Percentiles rank a stretch among this genome's conserved stretches.
phyloP scores from a whole-genome alignment of 768 basidiomycete genomes.

The Tricholoma furcatifolium region DNA sequence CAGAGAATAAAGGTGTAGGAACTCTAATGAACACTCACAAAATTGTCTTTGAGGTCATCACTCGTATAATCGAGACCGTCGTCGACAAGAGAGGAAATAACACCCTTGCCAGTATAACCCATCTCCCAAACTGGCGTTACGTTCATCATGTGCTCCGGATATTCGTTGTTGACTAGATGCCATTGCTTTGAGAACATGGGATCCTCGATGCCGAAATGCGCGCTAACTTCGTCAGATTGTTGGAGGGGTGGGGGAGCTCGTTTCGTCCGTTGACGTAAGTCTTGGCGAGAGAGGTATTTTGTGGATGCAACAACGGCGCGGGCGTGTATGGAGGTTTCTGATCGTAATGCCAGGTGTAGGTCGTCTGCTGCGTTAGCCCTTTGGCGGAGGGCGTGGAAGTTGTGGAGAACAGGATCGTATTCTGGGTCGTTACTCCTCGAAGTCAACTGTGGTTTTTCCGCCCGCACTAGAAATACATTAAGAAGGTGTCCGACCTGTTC shows the following conservation, averaged over 20 bases:
- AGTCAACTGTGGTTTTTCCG: constrained; percentile 36
- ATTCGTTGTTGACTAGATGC: constrained; percentile 54
- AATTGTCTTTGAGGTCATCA: constrained; percentile 86
- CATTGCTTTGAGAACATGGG: constrained; percentile 82
- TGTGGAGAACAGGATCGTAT: constrained; percentile 47
- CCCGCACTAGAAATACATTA: constrained; percentile 81
- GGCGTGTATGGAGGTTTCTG: constrained; percentile 36
- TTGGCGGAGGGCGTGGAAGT: constrained; percentile 42
- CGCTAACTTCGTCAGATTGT: constrained; percentile 23
- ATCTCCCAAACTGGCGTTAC: constrained; percentile 90
- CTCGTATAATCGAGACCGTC: constrained; percentile 92
- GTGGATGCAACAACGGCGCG: constrained; percentile 53
- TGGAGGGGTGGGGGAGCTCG: constrained; percentile 69
- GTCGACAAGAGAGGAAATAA: constrained; percentile 88
- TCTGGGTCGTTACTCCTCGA: constrained; percentile 29
- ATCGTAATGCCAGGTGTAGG: constrained; percentile 27
- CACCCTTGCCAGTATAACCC: constrained; percentile 84
- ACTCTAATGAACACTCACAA: constrained; percentile 55
- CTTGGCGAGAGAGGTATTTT: constrained; percentile 60
- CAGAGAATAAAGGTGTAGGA: not conserved
- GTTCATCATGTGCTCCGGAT: constrained; percentile 85
- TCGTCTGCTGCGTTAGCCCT: constrained; percentile 26
- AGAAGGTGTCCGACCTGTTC: constrained; percentile 84
- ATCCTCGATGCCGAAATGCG: constrained; percentile 53
- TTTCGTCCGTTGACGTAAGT: constrained; percentile 64